Evolutionary conservation across 805 yeast genomes (phyloP).

Genomic region (Myxozyma lipomycoides): DNA sequence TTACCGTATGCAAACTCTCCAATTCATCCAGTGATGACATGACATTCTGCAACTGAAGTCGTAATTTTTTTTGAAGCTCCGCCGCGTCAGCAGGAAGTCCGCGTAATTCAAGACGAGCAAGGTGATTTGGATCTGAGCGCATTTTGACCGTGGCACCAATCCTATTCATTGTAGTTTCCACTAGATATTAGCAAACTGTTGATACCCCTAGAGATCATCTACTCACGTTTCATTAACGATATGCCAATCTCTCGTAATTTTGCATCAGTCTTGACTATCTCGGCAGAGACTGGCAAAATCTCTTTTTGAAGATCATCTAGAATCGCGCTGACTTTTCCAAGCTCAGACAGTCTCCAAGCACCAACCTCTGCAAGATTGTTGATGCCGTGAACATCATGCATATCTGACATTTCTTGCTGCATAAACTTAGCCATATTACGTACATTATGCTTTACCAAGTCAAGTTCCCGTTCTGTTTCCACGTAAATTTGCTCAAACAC

Average conservation of each 20-base stretch:
- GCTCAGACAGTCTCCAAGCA: background rate
- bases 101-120: slow-evolving; percentile 8
- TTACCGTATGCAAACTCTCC: slow-evolving; percentile 14
- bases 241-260: background rate
- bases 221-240: slow-evolving; percentile 7
- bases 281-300: background rate
- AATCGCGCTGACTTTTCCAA: background rate
- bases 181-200: slow-evolving; percentile 2
- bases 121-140: slow-evolving; percentile 12
- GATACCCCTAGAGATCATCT: background rate
- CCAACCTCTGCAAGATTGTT: slow-evolving; percentile 1
- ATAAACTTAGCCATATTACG: background rate
- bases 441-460: slow-evolving; percentile 3
- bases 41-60: slow-evolving; percentile 6
- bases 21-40: slow-evolving; percentile 9
- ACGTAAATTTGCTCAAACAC: slow-evolving; percentile 10
- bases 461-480: slow-evolving; percentile 4
- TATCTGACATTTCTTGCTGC: slow-evolving; percentile 5
- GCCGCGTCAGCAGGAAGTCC: slow-evolving; percentile 19
- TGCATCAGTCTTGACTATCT: background rate
- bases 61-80: slow-evolving; percentile 18
- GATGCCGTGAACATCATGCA: slow-evolving; percentile 4
- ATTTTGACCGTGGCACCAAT: slow-evolving; percentile 10
- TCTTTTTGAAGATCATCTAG: background rate
- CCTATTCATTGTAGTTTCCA: slow-evolving; percentile 6